Evolutionary conservation across 306 rosid genomes (phyloP), one percentile per base, ranked within the genome.

Genomic region (Chamaecrista fasciculata): DNA sequence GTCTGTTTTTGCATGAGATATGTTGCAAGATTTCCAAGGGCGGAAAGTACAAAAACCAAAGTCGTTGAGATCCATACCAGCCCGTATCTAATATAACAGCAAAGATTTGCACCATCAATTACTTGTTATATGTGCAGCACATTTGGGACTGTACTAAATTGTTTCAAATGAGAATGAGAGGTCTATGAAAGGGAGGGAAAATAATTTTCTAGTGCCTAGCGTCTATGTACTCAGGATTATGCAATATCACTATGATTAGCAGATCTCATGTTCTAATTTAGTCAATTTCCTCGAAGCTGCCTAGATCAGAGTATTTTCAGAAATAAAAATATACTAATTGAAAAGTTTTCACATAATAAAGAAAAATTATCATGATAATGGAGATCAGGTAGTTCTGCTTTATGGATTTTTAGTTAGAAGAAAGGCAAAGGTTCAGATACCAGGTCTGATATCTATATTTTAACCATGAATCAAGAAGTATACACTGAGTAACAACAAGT

Each of bases 11-110:
- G 75, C 75, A 90, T 90, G 68, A 94, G 94, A 86, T 75, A 94
- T n/a, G 98, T 90, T 25, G 96, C 98, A 75, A 92, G 76, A 81
- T 94, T 94, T 82, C 98, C 98, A 78, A 90, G 83, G 8, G 98
- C 67, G 40, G 96, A 89, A 82, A 94, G 97, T 62, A 79, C 85
- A 74, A 90, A 90, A 46, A 94, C 91, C 83, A 94, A 76, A 37
- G 98, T 94, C 2, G 98, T 94, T 75, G 97, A 85, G 69, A 94
- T 88, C 98, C 98, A 94, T 66, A 94, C 57, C 64, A 85, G 94
- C 57, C 98, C 98, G 55, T 94, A 94, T 74, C 98, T 94, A 68
- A 6, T 24, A 47, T 31, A 67, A 74, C 31, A 73, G 26, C 55
- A 66, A 70, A 60, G 24, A 59, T 77, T 56, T 20, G 6, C 55